Evolutionary conservation across 768 basidiomycete genomes (phyloP).

Genomic region (Tylopilus felleus): DNA sequence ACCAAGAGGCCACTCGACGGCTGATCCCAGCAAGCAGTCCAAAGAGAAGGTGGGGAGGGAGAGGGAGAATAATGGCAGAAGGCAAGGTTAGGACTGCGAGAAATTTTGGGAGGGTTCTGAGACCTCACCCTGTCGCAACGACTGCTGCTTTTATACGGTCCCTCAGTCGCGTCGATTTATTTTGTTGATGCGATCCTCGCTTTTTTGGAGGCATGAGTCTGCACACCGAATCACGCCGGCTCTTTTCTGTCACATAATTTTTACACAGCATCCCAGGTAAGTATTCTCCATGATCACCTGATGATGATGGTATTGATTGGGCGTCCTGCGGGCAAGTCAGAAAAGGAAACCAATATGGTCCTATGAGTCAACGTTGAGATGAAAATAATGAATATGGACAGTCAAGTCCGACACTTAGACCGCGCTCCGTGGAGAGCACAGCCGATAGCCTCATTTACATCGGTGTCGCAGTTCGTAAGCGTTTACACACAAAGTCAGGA

Average conservation of each 20-base stretch:
- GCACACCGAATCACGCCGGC: slow-evolving; percentile 5
- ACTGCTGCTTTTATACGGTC: slow-evolving; percentile 20
- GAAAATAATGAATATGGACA: slow-evolving; percentile 8
- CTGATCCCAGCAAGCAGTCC: slow-evolving; percentile 11
- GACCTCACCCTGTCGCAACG: not conserved
- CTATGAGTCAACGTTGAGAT: slow-evolving; percentile 20
- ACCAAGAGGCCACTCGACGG: slow-evolving; percentile 21
- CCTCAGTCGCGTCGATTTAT: not conserved
- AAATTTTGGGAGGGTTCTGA: slow-evolving; percentile 11
- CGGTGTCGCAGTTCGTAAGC: slow-evolving; percentile 8
- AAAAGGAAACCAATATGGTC: slow-evolving; percentile 22
- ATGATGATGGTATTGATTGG: slow-evolving; percentile 26
- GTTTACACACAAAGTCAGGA: slow-evolving; percentile 16
- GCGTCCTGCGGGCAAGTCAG: slow-evolving; percentile 18
- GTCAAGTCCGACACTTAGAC: slow-evolving; percentile 19
- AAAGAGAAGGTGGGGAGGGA: not conserved
- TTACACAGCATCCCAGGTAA: slow-evolving; percentile 11
- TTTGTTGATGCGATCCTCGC: slow-evolving; percentile 1
- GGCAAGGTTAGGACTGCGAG: slow-evolving; percentile 20
- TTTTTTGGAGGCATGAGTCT: slow-evolving; percentile 12
- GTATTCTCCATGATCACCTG: slow-evolving; percentile 16
- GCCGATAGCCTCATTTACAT: slow-evolving; percentile 23
- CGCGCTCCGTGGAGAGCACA: slow-evolving; percentile 19
- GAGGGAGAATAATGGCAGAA: not conserved
- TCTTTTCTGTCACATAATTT: slow-evolving; percentile 22